Conservation (phyloP, 1,284 basidiomycete genomes). For the Athelia psychrophila region DNA sequence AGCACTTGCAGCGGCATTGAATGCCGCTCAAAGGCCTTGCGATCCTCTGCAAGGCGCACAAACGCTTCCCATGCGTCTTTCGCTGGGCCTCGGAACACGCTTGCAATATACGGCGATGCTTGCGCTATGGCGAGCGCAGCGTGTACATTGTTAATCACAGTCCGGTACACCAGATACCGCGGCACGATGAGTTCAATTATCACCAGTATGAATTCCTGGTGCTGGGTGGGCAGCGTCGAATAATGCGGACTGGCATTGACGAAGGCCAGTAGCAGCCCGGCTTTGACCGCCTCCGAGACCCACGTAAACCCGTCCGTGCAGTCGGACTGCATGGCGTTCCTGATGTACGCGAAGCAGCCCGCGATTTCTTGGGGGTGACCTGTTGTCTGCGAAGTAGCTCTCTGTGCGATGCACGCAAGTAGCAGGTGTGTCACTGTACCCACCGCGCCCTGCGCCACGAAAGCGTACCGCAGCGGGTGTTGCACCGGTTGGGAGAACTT, state of each 20-base stretch:
- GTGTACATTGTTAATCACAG: slow-evolving; percentile 30
- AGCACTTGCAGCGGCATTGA: slow-evolving; percentile 24
- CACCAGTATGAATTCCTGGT: slow-evolving; percentile 23
- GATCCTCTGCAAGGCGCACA: slow-evolving; percentile 21
- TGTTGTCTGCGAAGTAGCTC: slow-evolving; percentile 15
- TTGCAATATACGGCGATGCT: slow-evolving; percentile 11
- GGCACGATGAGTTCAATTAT: slow-evolving; percentile 28
- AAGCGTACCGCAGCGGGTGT: slow-evolving; percentile 29
- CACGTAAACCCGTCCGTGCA: slow-evolving; percentile 37
- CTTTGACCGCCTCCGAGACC: slow-evolving; percentile 29
- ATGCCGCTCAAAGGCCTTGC: slow-evolving; percentile 17
- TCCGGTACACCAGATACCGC: slow-evolving; percentile 32
- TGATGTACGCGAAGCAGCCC: slow-evolving; percentile 28
- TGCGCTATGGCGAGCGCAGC: slow-evolving; percentile 14
- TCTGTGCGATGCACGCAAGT: slow-evolving; percentile 19
- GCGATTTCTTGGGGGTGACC: slow-evolving; percentile 24
- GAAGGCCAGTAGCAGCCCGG: slow-evolving; percentile 31
- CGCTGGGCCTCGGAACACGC: slow-evolving; percentile 17
- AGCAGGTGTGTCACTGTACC: slow-evolving; percentile 27
- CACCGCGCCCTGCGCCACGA: slow-evolving; percentile 30
- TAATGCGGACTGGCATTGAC: slow-evolving; percentile 27
- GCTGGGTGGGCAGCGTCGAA: slow-evolving; percentile 23
- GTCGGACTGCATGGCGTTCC: slow-evolving; percentile 33
- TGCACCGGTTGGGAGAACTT: slow-evolving; percentile 23
- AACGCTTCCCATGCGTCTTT: slow-evolving; percentile 26